Conservation (phyloP, 2,329 filamentous ascomycete genomes). For the Curvularia verruculosa region DNA sequence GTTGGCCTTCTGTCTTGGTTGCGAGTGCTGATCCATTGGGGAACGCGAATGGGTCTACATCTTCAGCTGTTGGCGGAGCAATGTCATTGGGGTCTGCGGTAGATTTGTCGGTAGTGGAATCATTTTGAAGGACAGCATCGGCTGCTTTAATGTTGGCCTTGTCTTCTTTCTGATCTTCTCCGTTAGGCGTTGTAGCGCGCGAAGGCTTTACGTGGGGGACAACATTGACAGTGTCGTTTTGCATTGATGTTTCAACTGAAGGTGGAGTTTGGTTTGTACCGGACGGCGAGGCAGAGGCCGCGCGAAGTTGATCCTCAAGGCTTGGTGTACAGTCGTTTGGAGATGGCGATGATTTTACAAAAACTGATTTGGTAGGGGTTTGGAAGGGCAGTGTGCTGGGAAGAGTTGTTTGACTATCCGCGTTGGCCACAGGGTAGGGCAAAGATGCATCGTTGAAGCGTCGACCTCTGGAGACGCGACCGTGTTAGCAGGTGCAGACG, state of each 20-base stretch:
- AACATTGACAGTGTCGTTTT: conserved; percentile 21
- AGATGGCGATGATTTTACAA: conserved; percentile 32
- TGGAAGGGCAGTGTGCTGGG: conserved; percentile 35
- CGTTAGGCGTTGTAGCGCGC: conserved; percentile 12
- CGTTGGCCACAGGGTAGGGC: conserved; percentile 45
- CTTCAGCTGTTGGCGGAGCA: conserved; percentile 43
- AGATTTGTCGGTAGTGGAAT: conserved; percentile 21
- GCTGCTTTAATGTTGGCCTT: conserved; percentile 14
- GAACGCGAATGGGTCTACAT: conserved; percentile 19
- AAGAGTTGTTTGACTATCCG: conserved; percentile 34
- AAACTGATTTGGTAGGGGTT: conserved; percentile 25
- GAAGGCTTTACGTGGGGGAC: conserved; percentile 18
- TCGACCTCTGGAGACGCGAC: conserved; percentile 55
- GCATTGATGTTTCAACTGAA: conserved; percentile 21
- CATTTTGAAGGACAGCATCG: conserved; percentile 19
- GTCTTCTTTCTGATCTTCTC: conserved; percentile 25
- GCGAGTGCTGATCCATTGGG: conserved; percentile 6
- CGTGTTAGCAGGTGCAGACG: conserved; percentile 39
- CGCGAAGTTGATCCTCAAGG: conserved; percentile 44
- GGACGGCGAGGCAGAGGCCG: conserved; percentile 45
- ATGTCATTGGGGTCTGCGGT: conserved; percentile 32
- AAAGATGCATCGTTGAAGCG: conserved; percentile 63
- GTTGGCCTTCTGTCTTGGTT: conserved; percentile 15
- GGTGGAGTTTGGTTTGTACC: conserved; percentile 33
- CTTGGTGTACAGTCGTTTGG: conserved; percentile 27